phyloP scores from a whole-genome alignment of 1,139 yeast species.

The Suhomyces terraborum region DNA sequence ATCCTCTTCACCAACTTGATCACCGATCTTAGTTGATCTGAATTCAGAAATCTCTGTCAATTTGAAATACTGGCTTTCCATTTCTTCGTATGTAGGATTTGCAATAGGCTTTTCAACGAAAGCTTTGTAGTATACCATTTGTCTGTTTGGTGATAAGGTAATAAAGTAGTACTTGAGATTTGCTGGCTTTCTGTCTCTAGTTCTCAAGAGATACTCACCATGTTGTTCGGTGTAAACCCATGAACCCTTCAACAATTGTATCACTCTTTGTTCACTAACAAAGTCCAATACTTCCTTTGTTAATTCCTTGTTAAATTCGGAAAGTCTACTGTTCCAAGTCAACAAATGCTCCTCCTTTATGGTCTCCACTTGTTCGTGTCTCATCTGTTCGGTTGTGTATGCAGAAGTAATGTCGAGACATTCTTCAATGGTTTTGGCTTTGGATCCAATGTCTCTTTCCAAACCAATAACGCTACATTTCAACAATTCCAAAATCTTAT shows the following conservation, averaged over 20 bases:
- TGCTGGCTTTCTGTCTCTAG: conserved; percentile 27
- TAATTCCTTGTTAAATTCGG: conserved; percentile 54
- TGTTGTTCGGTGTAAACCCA: conserved; percentile 81
- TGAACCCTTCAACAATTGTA: conserved; percentile 72
- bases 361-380: conserved; percentile 54
- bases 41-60: conserved; percentile 44
- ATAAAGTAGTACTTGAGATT: conserved; percentile 53
- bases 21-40: conserved; percentile 46
- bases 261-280: conserved; percentile 76
- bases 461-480: conserved; percentile 32
- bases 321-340: conserved; percentile 41
- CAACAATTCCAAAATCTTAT: conserved; percentile 47
- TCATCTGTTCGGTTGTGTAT: conserved; percentile 51
- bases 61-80: conserved; percentile 37
- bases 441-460: conserved; percentile 31
- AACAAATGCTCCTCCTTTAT: conserved; percentile 37
- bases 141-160: conserved; percentile 71
- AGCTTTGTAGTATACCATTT: conserved; percentile 61
- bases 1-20: conserved; percentile 42
- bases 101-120: conserved; percentile 48
- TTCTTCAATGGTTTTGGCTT: conserved; percentile 41
- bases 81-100: conserved; percentile 60
- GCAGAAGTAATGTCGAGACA: conserved; percentile 47
- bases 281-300: conserved; percentile 66
- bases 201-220: conserved; percentile 41